phyloP scores from a whole-genome alignment of 495 filamentous ascomycete genomes.

The Lichenothelia convexa region DNA sequence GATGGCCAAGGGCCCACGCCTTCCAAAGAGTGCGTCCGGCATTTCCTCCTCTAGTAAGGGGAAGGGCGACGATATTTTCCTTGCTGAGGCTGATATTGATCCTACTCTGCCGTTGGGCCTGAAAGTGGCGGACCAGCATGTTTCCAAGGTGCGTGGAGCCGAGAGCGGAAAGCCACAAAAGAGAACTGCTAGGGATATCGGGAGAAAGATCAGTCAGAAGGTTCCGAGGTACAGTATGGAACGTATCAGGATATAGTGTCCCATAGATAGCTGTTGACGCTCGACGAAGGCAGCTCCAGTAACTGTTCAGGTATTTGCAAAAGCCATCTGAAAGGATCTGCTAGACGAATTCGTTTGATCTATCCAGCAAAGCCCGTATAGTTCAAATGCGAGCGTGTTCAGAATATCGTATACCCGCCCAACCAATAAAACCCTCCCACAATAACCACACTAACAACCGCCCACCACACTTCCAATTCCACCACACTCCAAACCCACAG shows the following conservation, averaged over 20 bases:
- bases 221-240: slow-evolving; percentile 11
- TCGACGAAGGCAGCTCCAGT: too few species aligned
- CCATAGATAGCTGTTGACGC: too few species aligned
- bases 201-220: slow-evolving; percentile 5
- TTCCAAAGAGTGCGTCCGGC: too few species aligned
- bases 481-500: slow-evolving; percentile 89
- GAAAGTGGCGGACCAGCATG: not conserved
- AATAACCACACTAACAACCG: slow-evolving; percentile 38
- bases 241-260: slow-evolving; percentile 10
- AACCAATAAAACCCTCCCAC: slow-evolving; percentile 50
- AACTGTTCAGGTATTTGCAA: too few species aligned
- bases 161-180: slow-evolving; percentile 1
- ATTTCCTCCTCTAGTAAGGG: not conserved
- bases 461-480: slow-evolving; percentile 58
- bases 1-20: not conserved
- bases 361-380: too few species aligned
- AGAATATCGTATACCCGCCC: slow-evolving; percentile 42
- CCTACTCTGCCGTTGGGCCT: not conserved
- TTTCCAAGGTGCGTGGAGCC: not conserved
- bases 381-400: too few species aligned
- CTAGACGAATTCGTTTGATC: too few species aligned
- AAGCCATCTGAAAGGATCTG: too few species aligned
- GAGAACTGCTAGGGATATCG: slow-evolving; percentile 1
- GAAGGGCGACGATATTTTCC: not conserved
- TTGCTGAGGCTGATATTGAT: not conserved